Conservation (phyloP, 768 basidiomycete genomes). For the Lactarius hatsudake region DNA sequence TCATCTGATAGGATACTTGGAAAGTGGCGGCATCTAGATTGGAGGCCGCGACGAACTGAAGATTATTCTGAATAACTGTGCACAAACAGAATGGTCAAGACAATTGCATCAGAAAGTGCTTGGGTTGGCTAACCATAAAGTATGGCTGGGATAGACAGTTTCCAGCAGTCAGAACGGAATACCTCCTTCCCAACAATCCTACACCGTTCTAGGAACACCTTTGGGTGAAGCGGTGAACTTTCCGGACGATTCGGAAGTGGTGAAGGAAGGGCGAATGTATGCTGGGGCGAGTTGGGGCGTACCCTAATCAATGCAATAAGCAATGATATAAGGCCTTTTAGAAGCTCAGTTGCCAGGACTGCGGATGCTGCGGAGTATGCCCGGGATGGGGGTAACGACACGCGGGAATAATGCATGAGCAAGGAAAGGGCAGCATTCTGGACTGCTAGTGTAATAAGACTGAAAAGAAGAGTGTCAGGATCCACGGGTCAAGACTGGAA, state of each 20-base stretch:
- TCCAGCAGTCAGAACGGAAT: conserved; percentile 93
- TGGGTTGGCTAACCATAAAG: conserved; percentile 61
- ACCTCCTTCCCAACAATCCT: conserved; percentile 63
- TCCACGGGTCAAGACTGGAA: neutral
- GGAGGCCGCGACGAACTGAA: conserved; percentile 92
- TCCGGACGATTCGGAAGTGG: conserved; percentile 31
- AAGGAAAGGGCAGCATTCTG: conserved; percentile 91
- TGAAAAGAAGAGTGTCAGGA: conserved; percentile 33
- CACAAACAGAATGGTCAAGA: conserved; percentile 19
- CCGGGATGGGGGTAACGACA: conserved; percentile 68
- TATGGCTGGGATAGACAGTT: conserved; percentile 93
- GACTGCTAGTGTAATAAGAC: conserved; percentile 79
- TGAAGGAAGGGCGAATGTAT: conserved; percentile 27
- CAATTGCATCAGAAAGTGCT: neutral
- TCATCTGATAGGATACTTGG: conserved; percentile 97
- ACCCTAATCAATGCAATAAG: conserved; percentile 73
- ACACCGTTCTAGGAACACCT: conserved; percentile 44
- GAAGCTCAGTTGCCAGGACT: conserved; percentile 89
- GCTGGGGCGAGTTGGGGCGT: conserved; percentile 40
- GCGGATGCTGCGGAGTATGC: conserved; percentile 93
- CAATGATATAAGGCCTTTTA: conserved; percentile 88
- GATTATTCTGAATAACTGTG: conserved; percentile 86
- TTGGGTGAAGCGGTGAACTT: conserved; percentile 38
- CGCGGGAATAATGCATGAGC: conserved; percentile 96
- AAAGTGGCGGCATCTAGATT: conserved; percentile 96